Base-by-base conservation (phyloP, 345 rosid species). In the Syzygium grande region DNA sequence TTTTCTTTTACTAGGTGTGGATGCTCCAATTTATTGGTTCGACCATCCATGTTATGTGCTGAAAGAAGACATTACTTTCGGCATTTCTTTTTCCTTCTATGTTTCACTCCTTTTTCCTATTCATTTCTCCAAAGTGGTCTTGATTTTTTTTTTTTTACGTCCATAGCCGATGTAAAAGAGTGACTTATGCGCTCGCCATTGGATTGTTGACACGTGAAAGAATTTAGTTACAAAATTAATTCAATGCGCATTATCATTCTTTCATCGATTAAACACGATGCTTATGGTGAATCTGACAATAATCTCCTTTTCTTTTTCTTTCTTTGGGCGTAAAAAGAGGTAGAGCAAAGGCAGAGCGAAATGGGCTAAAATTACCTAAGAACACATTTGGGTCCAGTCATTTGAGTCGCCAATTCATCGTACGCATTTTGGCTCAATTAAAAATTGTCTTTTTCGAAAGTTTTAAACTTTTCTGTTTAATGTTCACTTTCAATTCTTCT, bases 71-170 rank as follows among this genome's bases (percentile, higher is more conserved):
- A 53, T 53, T 55, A 9, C 68, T 56, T 11, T 29, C 29, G 21
- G 98, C 99, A 59, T 59, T 59, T 11, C 65, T 27, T n/a, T 3
- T 59, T 27, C 65, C 8, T 27, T 59, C 63, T 58, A 22, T 58
- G 63, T 58, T n/a, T 58, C n/a, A 58, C 23, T 58, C n/a, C 63
- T 58, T 58, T 58, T 58, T 58, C 63, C 63, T 58, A 10, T 27
- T 59, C 65, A 59, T 11, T 59, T 27, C 25, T 59, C 65, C 65
- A 27, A 3, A 27, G 30, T 5, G 65, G 30, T 11, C 65, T 11
- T 59, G 5, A 1, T 27, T 59, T 27, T 56, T 59, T 27, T 56
- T 59, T 11, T 27, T 27, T 27, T 1, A 11, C 27, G 30, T 59
- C 30, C 65, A 59, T 25, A 27, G 15, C 30, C 65, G 25, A 59